Evolutionary conservation across 805 yeast genomes (phyloP), one percentile per base, ranked within the genome.

Genomic region (Nakazawaea wyomingensis): DNA sequence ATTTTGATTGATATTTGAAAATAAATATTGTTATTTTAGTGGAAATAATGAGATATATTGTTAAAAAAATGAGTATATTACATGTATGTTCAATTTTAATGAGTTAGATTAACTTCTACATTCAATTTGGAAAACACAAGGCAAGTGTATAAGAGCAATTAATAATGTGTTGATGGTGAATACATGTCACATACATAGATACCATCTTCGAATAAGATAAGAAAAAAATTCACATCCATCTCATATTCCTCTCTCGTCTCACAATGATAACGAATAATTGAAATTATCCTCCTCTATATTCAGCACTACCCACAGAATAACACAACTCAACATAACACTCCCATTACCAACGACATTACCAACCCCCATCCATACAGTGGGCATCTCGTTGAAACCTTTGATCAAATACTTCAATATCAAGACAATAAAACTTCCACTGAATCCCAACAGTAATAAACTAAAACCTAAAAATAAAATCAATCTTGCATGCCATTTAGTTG

Each of bases 331-430:
- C 88, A 91, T 85, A 28, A 91, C 78, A 48, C 83, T 70, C 6
- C 78, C 75, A 55, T 90, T 88, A 35, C 87, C 80, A 18, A 84
- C 74, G 32, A 93, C 90, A 63, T 91, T 91, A 46, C 87, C 80
- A 18, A 88, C 75, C 14, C 98, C 99, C 96, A 93, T 89, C 4
- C 93, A 91, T 42, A 91, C 72, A 1, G 96, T 88, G 29, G 97
- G 97, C 74, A 84, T 81, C 4, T 78, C 65, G 21, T 65, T 68
- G 61, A 76, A 86, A 49, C 83, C 83, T 50, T 87, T 86, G 53
- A 89, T 69, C 45, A 90, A 64, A 60, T 86, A 93, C 60, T 91
- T 86, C 52, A 93, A 69, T 37, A 90, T 85, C 48, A 93, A 72
- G 14, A 93, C 95, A 57, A 89, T 87, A 52, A 93, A 77, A 2